A percentile compares a stretch with the other conserved stretches of the same genome.
phyloP scores from a whole-genome alignment of 768 basidiomycete genomes.

The Tulasnella sp. region DNA sequence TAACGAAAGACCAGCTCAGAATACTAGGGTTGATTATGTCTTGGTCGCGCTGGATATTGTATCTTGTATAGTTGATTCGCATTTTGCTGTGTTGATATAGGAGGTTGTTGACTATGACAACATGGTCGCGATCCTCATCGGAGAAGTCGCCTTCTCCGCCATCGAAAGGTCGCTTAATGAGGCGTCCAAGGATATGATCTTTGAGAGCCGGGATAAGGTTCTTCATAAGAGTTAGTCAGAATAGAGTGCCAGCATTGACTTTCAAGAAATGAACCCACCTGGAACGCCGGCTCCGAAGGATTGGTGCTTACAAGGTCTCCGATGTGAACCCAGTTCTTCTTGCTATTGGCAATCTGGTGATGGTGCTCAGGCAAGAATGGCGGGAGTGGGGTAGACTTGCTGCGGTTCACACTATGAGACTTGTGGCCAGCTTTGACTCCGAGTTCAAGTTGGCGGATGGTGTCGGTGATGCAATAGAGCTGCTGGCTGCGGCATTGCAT shows the following conservation, averaged over 20 bases:
- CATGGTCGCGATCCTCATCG: not conserved
- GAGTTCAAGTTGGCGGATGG: not conserved
- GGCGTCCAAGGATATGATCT: not conserved
- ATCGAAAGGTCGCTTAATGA: not conserved
- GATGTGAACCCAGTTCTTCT: not conserved
- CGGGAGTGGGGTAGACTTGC: not conserved
- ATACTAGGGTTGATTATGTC: not conserved
- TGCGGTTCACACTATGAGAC: not conserved
- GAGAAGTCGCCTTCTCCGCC: not conserved
- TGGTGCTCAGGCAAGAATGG: not conserved
- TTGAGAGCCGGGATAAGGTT: not conserved
- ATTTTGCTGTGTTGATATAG: not conserved
- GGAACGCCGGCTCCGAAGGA: not conserved
- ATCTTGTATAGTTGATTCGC: slow-evolving; percentile 16
- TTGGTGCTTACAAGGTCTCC: not conserved
- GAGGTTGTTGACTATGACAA: not conserved
- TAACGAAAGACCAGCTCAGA: not conserved
- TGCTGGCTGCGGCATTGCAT: not conserved
- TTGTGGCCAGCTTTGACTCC: not conserved
- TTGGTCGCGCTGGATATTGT: slow-evolving; percentile 8
- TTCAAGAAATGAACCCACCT: not conserved
- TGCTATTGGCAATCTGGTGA: not conserved
- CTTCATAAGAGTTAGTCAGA: not conserved
- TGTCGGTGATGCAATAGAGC: not conserved
- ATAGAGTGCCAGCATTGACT: not conserved